Evolutionary conservation across 805 yeast species (phyloP).

Genomic region (Yarrowia alimentaria): DNA sequence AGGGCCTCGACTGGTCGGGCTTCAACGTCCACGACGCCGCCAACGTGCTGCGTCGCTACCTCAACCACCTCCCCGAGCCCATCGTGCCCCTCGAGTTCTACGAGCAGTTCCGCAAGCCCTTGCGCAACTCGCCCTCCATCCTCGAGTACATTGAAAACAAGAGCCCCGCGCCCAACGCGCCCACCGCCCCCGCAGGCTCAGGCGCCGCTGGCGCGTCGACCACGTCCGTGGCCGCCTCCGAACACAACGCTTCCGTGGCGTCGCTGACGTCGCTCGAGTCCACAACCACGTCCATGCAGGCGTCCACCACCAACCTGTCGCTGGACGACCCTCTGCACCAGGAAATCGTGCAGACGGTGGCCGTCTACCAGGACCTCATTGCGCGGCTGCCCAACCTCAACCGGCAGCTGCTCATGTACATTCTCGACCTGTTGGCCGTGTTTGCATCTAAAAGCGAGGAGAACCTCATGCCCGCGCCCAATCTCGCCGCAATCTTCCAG

Average conservation of each 20-base stretch:
- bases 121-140: slow-evolving; percentile 59
- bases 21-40: slow-evolving; percentile 97
- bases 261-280: slow-evolving; percentile 21
- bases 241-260: slow-evolving; percentile 16
- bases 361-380: slow-evolving; percentile 67
- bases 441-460: slow-evolving; percentile 74
- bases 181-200: not conserved
- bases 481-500: slow-evolving; percentile 93
- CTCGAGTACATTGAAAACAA: slow-evolving; percentile 63
- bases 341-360: slow-evolving; percentile 50
- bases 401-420: slow-evolving; percentile 78
- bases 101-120: slow-evolving; percentile 74
- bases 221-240: not conserved
- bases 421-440: slow-evolving; percentile 79
- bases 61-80: slow-evolving; percentile 89
- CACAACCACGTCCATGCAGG: slow-evolving; percentile 15
- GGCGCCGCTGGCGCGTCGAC: slow-evolving; percentile 20
- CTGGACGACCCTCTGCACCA: slow-evolving; percentile 28
- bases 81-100: slow-evolving; percentile 76
- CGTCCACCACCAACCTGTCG: slow-evolving; percentile 24
- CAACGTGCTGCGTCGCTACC: slow-evolving; percentile 76
- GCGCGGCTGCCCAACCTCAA: slow-evolving; percentile 71
- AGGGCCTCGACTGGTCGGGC: slow-evolving; percentile 85
- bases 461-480: slow-evolving; percentile 89
- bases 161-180: slow-evolving; percentile 41